These are phyloP conservation scores for Tubosaeta sp. DNA, from an alignment of 768 basidiomycete species.

Conservation along the genomic window DNA sequence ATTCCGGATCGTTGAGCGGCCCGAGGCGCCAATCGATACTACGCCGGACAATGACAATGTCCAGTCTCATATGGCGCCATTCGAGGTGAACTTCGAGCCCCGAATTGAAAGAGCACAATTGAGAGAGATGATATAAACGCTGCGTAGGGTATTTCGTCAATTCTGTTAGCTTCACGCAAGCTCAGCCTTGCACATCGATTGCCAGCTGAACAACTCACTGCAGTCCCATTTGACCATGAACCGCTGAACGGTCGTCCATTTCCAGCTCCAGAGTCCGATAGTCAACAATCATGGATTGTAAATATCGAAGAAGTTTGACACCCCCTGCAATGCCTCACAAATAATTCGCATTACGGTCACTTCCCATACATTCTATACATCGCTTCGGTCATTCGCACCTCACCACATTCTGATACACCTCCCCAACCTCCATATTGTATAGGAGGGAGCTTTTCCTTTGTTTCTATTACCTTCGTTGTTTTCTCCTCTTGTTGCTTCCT, in stretches of 20 bases:
- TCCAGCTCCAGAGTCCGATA: no score
- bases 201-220: no score
- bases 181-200: no score
- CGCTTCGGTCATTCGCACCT: not conserved
- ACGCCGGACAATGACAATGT: not conserved
- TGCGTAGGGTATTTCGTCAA: no score
- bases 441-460: not conserved
- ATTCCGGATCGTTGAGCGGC: slow-evolving; percentile 48
- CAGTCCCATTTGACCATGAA: no score
- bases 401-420: not conserved
- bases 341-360: no score
- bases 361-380: not conserved
- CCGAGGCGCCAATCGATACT: slow-evolving; percentile 38
- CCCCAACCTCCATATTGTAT: no score
- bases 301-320: no score
- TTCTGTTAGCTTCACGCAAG: no score
- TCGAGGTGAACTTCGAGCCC: not conserved
- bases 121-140: not conserved
- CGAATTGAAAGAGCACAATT: not conserved
- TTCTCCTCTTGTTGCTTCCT: not conserved
- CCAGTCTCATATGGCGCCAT: not conserved
- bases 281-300: no score
- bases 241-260: no score
- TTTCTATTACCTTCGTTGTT: not conserved
- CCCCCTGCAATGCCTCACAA: no score